Evolutionary conservation across 1,284 basidiomycete genomes (phyloP), one percentile per base, ranked within the genome.

Genomic region (Sporisorium sorghi): DNA sequence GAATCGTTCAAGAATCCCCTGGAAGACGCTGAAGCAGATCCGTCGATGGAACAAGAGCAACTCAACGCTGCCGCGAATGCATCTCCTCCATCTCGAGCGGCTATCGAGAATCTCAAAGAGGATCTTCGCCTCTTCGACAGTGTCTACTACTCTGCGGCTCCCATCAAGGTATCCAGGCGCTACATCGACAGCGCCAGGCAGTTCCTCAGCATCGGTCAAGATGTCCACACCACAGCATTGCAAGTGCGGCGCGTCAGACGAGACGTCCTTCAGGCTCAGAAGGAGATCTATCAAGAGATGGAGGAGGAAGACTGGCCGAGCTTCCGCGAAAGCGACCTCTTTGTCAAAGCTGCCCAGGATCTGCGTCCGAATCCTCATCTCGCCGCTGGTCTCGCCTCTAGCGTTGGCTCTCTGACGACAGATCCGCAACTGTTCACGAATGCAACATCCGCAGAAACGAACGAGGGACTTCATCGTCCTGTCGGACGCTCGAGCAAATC

Each of bases 1-100:
- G 94, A 98, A 85, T 93, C 93, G 53, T 95, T 98, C 88, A 98
- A 97, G 86, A 93, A 96, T 76, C 96, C 96, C 0, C 87, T 99
- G 19, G 95, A 97, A 35, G 72, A 76, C 15, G 51, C 63, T 19
- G 72, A 66, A 17, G 28, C 55, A 86, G 23, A 83, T 85, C 10
- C 87, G 87, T 32, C 58, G 3, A 42, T 89, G 91, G 76, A 87
- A 89, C 61, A 47, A 1, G 69, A 74, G 21, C 75, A 73, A 19
- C 43, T 73, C 15, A 23, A 39, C 23, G 50, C 55, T n/a, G 54
- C 65, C 10, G 57, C 71, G 3, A 60, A 52, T 14, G 48, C 65
- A 14, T 49, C 58, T 5, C 42, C 57, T 8, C 63, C 67, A 8
- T 54, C 58, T n/a, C 54, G 19, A 17, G 49, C 57, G 17, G 52